Conservation (phyloP, 805 yeast genomes). For the Yamadazyma olivae region DNA sequence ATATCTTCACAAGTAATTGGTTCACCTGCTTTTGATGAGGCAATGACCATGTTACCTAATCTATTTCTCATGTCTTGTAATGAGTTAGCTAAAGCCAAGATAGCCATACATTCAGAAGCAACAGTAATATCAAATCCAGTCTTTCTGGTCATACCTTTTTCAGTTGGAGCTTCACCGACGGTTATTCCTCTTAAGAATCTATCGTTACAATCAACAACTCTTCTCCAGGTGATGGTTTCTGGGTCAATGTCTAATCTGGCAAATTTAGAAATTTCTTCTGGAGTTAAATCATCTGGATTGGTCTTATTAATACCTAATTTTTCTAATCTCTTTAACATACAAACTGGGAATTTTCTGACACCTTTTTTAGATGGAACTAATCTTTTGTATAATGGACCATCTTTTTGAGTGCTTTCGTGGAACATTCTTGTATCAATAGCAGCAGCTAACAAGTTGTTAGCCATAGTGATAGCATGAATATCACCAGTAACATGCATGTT, state of each 20-base stretch:
- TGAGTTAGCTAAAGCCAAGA: conserved; percentile 77
- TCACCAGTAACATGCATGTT: conserved; percentile 86
- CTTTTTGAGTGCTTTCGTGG: conserved; percentile 77
- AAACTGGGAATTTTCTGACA: conserved; percentile 68
- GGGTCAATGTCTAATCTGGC: conserved; percentile 89
- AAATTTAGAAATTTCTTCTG: conserved; percentile 69
- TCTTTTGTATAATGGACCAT: conserved; percentile 72
- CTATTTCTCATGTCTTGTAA: conserved; percentile 83
- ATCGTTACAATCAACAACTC: conserved; percentile 94
- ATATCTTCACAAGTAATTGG: conserved; percentile 82
- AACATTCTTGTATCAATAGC: conserved; percentile 85
- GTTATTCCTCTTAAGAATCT: conserved; percentile 86
- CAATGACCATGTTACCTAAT: conserved; percentile 87
- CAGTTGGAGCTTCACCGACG: conserved; percentile 89
- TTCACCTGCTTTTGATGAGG: conserved; percentile 66
- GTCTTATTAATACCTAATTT: conserved; percentile 81
- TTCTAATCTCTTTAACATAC: conserved; percentile 71
- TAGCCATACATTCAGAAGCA: conserved; percentile 96
- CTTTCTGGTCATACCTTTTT: conserved; percentile 79
- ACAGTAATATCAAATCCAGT: conserved; percentile 96
- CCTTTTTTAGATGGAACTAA: conserved; percentile 87
- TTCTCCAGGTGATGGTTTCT: conserved; percentile 81
- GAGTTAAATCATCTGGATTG: conserved; percentile 75
- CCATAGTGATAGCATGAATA: conserved; percentile 81
- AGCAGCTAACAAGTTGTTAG: conserved; percentile 77